phyloP scores from a whole-genome alignment of 768 basidiomycete species.

The Paxillus ammoniavirescens region DNA sequence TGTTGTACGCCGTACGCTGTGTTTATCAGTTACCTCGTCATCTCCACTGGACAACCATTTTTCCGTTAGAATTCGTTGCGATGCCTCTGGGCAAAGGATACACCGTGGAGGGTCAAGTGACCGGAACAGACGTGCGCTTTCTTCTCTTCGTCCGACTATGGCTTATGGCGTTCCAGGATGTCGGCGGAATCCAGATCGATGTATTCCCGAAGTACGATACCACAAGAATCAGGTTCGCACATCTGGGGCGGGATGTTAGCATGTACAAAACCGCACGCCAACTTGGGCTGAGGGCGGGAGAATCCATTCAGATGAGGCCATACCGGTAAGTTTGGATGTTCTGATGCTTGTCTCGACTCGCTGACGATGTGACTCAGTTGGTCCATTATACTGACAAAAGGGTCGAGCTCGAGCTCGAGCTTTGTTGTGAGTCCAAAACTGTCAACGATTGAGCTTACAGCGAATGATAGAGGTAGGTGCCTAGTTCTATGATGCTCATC shows the following conservation, averaged over 20 bases:
- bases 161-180: background rate
- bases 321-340: background rate
- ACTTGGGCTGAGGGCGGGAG: background rate
- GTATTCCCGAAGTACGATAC: background rate
- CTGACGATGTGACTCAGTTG: background rate
- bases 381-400: background rate
- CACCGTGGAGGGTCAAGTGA: conserved; percentile 22
- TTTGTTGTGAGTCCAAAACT: background rate
- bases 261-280: conserved; percentile 2
- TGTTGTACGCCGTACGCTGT: conserved; percentile 1
- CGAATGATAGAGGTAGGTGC: background rate
- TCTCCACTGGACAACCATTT: background rate
- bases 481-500: background rate
- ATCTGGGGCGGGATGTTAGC: background rate
- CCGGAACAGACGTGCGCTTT: background rate
- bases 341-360: background rate
- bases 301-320: background rate
- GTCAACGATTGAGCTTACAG: background rate
- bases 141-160: background rate
- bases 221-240: background rate
- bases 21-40: background rate
- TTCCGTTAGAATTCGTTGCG: conserved; percentile 13
- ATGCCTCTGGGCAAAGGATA: conserved; percentile 22
- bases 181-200: conserved; percentile 12
- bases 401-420: too few species aligned